Conservation (phyloP, 176 grass and related monocot genomes). For the Zoysia pacifica region DNA sequence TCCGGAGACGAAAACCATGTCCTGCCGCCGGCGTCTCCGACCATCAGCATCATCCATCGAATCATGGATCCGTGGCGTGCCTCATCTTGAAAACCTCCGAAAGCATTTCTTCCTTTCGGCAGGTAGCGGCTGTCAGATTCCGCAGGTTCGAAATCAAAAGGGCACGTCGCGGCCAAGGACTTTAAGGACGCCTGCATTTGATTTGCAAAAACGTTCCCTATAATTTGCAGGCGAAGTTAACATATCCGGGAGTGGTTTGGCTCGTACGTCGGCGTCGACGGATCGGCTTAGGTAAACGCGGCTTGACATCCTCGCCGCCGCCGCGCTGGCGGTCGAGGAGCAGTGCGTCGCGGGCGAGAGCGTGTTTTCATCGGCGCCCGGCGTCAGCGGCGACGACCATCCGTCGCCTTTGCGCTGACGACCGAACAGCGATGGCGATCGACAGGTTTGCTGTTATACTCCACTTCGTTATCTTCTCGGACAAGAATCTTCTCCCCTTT, state of each 20-base stretch:
- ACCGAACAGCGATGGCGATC: conserved; percentile 7
- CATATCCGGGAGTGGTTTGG: neutral
- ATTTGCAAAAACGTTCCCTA: neutral
- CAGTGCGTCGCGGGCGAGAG: neutral
- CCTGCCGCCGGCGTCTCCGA: neutral
- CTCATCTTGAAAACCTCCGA: neutral
- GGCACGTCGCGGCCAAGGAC: neutral
- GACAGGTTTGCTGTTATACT: neutral
- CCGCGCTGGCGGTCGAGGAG: neutral
- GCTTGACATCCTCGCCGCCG: conserved; percentile 28
- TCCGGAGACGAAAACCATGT: neutral
- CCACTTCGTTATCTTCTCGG: neutral
- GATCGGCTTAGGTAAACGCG: conserved; percentile 31
- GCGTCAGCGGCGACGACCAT: conserved; percentile 16
- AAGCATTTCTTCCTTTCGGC: conserved; percentile 4
- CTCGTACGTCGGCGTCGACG: conserved; percentile 36
- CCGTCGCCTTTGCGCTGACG: conserved; percentile 19
- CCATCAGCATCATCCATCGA: neutral
- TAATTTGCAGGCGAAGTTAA: no score
- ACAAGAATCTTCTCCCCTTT: conserved; percentile 25
- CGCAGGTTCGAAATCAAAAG: conserved; percentile 27
- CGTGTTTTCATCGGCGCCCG: conserved; percentile 9
- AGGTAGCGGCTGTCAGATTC: conserved; percentile 26
- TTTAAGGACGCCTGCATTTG: neutral
- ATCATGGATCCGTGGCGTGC: neutral